Evolutionary conservation across 2,329 filamentous ascomycete genomes (phyloP), one percentile per base, ranked within the genome.

Genomic region (Arthrobotrys megalospora): DNA sequence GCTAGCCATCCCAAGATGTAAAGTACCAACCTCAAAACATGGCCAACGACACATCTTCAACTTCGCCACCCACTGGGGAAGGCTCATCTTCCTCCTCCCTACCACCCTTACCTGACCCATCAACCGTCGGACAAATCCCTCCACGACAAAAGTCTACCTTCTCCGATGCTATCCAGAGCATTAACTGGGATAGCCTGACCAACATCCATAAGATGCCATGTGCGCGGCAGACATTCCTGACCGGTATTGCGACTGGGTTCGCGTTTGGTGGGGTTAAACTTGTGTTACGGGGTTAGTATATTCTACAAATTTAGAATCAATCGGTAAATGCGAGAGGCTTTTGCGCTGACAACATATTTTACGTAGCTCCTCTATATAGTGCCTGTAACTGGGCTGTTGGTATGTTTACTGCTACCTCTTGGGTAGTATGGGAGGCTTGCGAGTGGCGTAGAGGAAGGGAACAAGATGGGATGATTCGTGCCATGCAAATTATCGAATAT

Each of bases 321-420:
- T 28, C 2, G 5, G 24, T 28, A 28, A 28, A 5, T 28, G 24
- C 24, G 24, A 28, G 24, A 28, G 5, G 24, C 2, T 28, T 28
- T 28, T 2, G 24, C 24, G 24, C 24, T 28, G 24, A 28, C 24
- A 28, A 28, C 24, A 28, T 28, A 28, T 2, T 45, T 14, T 14
- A 28, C 83, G 60, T 81, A 89, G 90, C 88, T 48, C 87, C 88
- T 16, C 85, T 93, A 78, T 88, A 88, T 70, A 89, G 88, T 82
- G 90, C 92, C 0, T 91, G 91, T 41, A 96, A 96, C 82, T 97
- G 93, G 92, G 94, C 93, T 0, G 93, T 96, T 5, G 92, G 90
- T 6, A 87, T 90, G 41, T 97, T 96, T 83, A 87, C 91, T 24
- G 83, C 91, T 19, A 89, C 88, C 6, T 91, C 92, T n/a, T 86